Percentiles rank a stretch among this genome's conserved stretches.
Evolutionary conservation across 352 stramenopile genomes (phyloP).

Genomic region (Pythium utonaiense): DNA sequence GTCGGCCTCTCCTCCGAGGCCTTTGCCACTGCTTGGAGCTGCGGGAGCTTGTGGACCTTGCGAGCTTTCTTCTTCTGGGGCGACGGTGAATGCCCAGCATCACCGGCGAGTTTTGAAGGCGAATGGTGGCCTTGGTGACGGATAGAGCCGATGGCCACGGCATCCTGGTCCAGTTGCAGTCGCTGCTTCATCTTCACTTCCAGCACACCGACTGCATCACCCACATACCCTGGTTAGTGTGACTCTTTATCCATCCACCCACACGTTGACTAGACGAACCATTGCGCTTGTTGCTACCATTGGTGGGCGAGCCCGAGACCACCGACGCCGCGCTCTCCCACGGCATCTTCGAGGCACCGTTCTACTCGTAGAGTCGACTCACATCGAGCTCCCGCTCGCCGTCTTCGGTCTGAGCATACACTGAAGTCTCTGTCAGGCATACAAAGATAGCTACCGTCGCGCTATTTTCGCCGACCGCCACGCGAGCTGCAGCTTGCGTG

Average conservation of each 20-base stretch:
- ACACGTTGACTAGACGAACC: slow-evolving; percentile 17
- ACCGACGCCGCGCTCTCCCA: slow-evolving; percentile 26
- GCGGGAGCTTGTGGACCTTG: slow-evolving; percentile 40
- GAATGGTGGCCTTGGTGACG: slow-evolving; percentile 8
- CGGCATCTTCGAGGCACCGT: slow-evolving; percentile 18
- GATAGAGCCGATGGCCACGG: slow-evolving; percentile 47
- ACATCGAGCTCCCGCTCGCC: no score
- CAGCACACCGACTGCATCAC: slow-evolving; percentile 40
- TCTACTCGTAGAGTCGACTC: no score
- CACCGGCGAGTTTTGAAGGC: background rate
- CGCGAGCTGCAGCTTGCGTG: no score
- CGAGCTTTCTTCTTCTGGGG: slow-evolving; percentile 33
- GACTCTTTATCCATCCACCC: no score
- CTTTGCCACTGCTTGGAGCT: slow-evolving; percentile 19
- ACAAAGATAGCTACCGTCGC: background rate
- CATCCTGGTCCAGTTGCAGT: slow-evolving; percentile 40
- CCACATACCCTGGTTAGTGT: background rate
- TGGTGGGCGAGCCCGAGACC: slow-evolving; percentile 24
- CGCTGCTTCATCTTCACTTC: slow-evolving; percentile 72
- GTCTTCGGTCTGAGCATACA: no score
- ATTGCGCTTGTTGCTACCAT: slow-evolving; percentile 42
- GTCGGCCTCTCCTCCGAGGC: slow-evolving; percentile 20
- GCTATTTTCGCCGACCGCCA: background rate
- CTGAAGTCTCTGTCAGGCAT: no score
- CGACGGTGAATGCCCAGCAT: background rate